These are phyloP conservation scores for Mycena maculata DNA, from an alignment of 768 basidiomycete genomes.

Conservation along the genomic window DNA sequence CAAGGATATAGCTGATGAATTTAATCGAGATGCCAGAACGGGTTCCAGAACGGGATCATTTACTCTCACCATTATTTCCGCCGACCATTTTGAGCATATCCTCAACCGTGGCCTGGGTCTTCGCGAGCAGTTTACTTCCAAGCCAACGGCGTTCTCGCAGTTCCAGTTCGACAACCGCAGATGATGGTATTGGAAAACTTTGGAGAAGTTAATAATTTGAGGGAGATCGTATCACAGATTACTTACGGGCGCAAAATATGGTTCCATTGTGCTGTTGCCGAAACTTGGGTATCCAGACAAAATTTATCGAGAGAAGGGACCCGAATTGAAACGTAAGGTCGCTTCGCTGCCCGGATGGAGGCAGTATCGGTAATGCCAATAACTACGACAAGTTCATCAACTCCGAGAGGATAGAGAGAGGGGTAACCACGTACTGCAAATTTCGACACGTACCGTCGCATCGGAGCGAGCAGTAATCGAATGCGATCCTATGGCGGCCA, in stretches of 20 bases:
- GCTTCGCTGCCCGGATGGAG: not conserved
- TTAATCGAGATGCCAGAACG: not conserved
- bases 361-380: not conserved
- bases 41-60: not conserved
- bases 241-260: not conserved
- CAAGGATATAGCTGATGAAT: not conserved
- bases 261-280: not conserved
- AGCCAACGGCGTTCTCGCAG: not conserved
- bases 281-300: not conserved
- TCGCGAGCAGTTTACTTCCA: not conserved
- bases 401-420: too few species aligned
- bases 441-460: too few species aligned
- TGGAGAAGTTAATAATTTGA: not conserved
- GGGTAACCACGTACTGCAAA: too few species aligned
- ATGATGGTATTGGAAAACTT: not conserved
- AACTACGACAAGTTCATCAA: not conserved
- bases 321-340: not conserved
- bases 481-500: too few species aligned
- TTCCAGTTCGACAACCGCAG: not conserved
- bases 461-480: too few species aligned
- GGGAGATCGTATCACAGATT: not conserved
- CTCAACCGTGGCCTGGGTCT: not conserved
- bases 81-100: constrained; percentile 1
- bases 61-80: not conserved
- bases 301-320: not conserved